Percentiles rank a stretch among this genome's conserved stretches.
These are phyloP conservation scores for Ligustrum vulgare DNA, from an alignment of 257 asterid species.

Conservation along the genomic window DNA sequence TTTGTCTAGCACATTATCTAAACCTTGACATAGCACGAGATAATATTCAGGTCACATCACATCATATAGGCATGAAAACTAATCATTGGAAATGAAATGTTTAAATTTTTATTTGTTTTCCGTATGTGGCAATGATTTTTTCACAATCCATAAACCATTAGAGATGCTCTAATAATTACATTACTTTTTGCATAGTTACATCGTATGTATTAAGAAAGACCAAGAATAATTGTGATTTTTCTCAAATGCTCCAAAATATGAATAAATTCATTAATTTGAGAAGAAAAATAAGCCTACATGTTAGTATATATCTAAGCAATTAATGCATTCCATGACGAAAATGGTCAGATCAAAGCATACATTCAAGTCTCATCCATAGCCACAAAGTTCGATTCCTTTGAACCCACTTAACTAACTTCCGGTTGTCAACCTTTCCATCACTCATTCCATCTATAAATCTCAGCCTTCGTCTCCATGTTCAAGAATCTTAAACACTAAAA, in stretches of 20 bases:
- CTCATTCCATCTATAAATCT: slow-evolving; percentile 44
- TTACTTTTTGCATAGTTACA: not conserved
- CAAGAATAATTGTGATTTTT: not conserved
- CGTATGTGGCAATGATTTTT: too few species aligned
- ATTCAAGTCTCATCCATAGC: slow-evolving; percentile 24
- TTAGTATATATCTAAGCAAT: slow-evolving; percentile 13
- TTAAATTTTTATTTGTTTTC: too few species aligned
- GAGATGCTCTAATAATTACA: too few species aligned
- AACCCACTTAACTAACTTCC: slow-evolving; percentile 45
- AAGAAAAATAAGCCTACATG: not conserved
- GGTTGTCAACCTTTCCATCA: slow-evolving; percentile 52
- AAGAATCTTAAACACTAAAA: not conserved
- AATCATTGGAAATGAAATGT: too few species aligned
- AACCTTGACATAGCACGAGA: too few species aligned
- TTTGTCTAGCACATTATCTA: too few species aligned
- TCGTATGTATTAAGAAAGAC: not conserved
- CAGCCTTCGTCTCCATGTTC: slow-evolving; percentile 15
- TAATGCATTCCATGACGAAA: slow-evolving; percentile 33
- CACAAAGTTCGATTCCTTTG: slow-evolving; percentile 14
- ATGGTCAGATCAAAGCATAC: slow-evolving; percentile 27
- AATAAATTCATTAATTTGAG: not conserved
- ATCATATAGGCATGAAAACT: too few species aligned
- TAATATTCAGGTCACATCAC: too few species aligned
- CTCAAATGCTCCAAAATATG: too few species aligned
- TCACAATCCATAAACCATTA: too few species aligned